A percentile compares a stretch with the other conserved stretches of the same genome.
These are phyloP conservation scores for Coleophoma eucalyptorum DNA, from an alignment of 2,329 filamentous ascomycete genomes.

Conservation along the genomic window DNA sequence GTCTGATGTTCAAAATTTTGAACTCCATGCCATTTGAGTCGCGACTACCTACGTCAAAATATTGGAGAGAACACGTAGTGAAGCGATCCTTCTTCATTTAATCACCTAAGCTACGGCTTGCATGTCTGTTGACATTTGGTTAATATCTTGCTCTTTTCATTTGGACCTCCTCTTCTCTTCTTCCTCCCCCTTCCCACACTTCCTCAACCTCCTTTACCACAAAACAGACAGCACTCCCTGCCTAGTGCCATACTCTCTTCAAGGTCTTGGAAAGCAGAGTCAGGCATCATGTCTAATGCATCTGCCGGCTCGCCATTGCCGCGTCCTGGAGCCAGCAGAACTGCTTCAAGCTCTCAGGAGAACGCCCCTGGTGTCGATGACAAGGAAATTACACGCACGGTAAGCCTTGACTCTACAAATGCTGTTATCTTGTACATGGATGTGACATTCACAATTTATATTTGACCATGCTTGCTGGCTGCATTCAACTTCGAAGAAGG, in stretches of 20 bases:
- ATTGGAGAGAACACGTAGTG: slow-evolving; percentile 7
- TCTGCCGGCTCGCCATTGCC: slow-evolving; percentile 40
- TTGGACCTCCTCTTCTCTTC: slow-evolving; percentile 5
- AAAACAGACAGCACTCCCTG: slow-evolving; percentile 11
- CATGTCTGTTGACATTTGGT: slow-evolving; percentile 19
- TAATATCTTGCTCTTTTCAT: slow-evolving; percentile 14
- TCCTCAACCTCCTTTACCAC: slow-evolving; percentile 22
- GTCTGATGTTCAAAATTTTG: too few relatives aligned
- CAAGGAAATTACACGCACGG: slow-evolving; percentile 21
- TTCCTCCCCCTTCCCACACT: slow-evolving; percentile 16
- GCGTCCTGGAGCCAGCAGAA: slow-evolving; percentile 29
- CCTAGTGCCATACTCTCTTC: background rate
- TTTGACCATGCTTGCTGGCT: too few relatives aligned
- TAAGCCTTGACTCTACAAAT: slow-evolving; percentile 18
- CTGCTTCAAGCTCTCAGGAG: slow-evolving; percentile 29
- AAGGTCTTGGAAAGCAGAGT: background rate
- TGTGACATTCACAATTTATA: too few relatives aligned
- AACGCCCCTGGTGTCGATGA: slow-evolving; percentile 18
- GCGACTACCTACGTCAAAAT: background rate
- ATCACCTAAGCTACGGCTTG: slow-evolving; percentile 24
- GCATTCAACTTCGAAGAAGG: too few relatives aligned
- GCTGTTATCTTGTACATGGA: too few relatives aligned
- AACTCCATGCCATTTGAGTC: background rate
- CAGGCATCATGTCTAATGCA: slow-evolving; percentile 34
- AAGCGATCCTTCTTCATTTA: slow-evolving; percentile 24